Base-by-base conservation (phyloP, 148 eudicot species). In the Arbutus unedo region DNA sequence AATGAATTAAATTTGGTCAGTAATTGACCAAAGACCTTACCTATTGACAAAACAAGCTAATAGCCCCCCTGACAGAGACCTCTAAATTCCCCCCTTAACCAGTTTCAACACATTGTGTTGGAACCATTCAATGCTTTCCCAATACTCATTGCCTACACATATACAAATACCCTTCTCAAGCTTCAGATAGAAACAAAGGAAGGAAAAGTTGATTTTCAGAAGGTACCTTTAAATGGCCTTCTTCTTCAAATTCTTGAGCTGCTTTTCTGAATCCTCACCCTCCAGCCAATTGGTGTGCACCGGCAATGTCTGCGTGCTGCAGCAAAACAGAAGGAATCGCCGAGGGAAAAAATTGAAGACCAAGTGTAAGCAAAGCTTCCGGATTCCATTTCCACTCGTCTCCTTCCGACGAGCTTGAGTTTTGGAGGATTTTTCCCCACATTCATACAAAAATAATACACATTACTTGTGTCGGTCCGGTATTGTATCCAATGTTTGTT, bases 331-430 rank as follows among this genome's bases (percentile, higher is more conserved):
- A 21, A 50, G 51, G 44, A 76, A 51, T 15, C 5, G 8, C 43
- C 78, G 19, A 2, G 44, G 59, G 6, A 50, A 25, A 51, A 23
- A 25, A 25, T 25, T 50, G 44, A 51, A 51, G n/a, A 25, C 18
- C 59, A 76, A 53, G 47, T 45, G 59, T 51, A 25, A 31, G 79
- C 60, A 25, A 15, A 51, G 79, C 44, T 11, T 76, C n/a, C 43
- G 47, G n/a, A 41, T 50, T 53, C 11, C 57, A 53, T 53, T 53
- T 53, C 43, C 79, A 2, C 43, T 14, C 14, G 60, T 76, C 11
- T 51, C 79, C 79, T 31, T 50, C 45, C 47, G 44, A 76, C 51
- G 77, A 47, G 78, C 57, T 75, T n/a, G 78, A 50, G 78, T 51
- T 0, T 75, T 51, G 25, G 57, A 75, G n/a, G 57, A 5, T 43